phyloP scores from a whole-genome alignment of 495 filamentous ascomycete species.

The Xylaria longipes region DNA sequence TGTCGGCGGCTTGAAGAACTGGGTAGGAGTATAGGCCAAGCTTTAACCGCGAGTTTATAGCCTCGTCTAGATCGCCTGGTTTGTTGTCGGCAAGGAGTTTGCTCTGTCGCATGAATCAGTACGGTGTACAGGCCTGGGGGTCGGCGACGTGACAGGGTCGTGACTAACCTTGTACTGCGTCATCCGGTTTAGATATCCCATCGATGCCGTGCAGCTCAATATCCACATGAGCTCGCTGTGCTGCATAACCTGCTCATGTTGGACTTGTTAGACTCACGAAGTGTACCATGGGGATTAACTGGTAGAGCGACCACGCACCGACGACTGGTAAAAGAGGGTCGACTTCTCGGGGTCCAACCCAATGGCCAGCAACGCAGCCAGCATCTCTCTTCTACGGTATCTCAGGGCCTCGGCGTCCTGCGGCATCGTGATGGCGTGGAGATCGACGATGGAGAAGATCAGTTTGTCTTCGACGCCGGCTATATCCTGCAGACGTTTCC shows the following conservation, averaged over 20 bases:
- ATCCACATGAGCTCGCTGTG: conserved; percentile 97
- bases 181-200: conserved; percentile 91
- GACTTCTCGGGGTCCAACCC: conserved; percentile 77
- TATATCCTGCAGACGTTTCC: conserved; percentile 78
- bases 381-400: conserved; percentile 70
- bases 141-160: neutral
- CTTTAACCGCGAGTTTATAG: conserved; percentile 66
- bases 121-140: neutral
- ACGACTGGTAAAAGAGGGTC: conserved; percentile 85
- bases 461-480: conserved; percentile 62
- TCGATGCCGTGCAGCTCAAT: conserved; percentile 83
- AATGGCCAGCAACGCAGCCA: conserved; percentile 82
- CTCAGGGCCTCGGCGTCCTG: conserved; percentile 66
- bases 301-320: conserved; percentile 47
- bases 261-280: conserved; percentile 12
- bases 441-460: conserved; percentile 85
- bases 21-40: conserved; percentile 97
- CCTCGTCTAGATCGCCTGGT: conserved; percentile 56
- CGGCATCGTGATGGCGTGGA: conserved; percentile 87
- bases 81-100: conserved; percentile 69
- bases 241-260: conserved; percentile 64
- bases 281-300: neutral
- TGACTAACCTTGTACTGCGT: conserved; percentile 92
- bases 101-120: conserved; percentile 55
- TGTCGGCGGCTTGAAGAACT: conserved; percentile 93